Evolutionary conservation across 2,329 filamentous ascomycete genomes (phyloP).

Genomic region (Neoscytalidium dimidiatum): DNA sequence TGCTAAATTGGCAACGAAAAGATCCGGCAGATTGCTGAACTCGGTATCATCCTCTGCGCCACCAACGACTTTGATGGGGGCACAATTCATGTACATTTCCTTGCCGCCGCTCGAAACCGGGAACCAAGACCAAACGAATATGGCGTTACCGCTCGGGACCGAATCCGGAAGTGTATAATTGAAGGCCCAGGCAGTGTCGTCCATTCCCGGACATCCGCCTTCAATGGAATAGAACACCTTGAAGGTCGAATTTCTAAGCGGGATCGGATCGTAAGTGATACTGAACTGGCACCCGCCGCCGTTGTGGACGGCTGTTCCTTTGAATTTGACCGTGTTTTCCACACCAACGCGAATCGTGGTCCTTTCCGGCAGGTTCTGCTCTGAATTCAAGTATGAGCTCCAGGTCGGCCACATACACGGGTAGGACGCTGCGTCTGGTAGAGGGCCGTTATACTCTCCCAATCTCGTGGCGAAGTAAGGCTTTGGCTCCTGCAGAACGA

Average conservation of each 20-base stretch:
- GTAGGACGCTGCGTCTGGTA: neutral
- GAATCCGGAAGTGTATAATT: slow-evolving; percentile 70
- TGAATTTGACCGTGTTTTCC: neutral
- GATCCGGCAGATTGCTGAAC: slow-evolving; percentile 66
- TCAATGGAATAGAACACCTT: slow-evolving; percentile 88
- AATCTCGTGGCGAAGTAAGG: neutral
- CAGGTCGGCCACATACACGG: neutral
- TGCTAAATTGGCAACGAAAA: slow-evolving; percentile 71
- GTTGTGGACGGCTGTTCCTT: slow-evolving; percentile 76
- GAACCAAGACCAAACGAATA: slow-evolving; percentile 91
- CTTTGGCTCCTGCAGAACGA: neutral
- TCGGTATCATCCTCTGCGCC: slow-evolving; percentile 54
- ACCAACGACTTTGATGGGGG: slow-evolving; percentile 66
- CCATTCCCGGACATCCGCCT: slow-evolving; percentile 76
- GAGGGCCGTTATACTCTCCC: neutral
- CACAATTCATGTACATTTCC: slow-evolving; percentile 98
- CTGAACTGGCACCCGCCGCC: slow-evolving; percentile 89
- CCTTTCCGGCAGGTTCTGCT: neutral
- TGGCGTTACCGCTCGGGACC: slow-evolving; percentile 74
- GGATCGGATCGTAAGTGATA: slow-evolving; percentile 66
- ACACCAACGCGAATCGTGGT: neutral
- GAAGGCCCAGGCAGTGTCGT: slow-evolving; percentile 61
- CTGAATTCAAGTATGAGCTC: neutral
- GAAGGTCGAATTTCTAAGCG: slow-evolving; percentile 61
- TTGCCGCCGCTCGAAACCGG: slow-evolving; percentile 76